Conservation (phyloP, 129 eudicot species). For the Artemisia argyi region DNA sequence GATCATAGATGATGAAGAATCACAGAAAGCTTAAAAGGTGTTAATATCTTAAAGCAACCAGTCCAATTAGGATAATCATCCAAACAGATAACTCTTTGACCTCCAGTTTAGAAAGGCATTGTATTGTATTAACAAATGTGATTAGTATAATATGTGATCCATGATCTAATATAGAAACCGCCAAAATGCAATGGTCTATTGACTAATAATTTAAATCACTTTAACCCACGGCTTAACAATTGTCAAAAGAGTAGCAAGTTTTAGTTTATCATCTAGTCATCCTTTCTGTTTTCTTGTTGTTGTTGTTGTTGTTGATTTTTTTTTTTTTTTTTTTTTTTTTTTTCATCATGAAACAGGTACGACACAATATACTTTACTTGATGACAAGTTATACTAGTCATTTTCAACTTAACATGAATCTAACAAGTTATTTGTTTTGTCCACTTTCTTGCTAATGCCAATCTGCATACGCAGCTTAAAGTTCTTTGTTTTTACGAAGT, state of each 20-base stretch:
- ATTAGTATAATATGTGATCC: slow-evolving; percentile 25
- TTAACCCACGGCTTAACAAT: slow-evolving; percentile 25
- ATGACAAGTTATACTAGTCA: slow-evolving; percentile 20
- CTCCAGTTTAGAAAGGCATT: no score
- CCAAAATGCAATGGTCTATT: slow-evolving; percentile 10
- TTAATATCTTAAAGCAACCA: no score
- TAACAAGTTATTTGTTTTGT: slow-evolving; percentile 20
- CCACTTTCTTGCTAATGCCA: slow-evolving; percentile 28
- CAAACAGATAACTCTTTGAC: no score
- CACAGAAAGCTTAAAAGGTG: no score
- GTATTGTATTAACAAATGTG: background rate
- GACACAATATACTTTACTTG: slow-evolving; percentile 26
- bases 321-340: background rate
- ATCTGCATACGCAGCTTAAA: slow-evolving; percentile 26
- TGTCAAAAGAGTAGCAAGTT: slow-evolving; percentile 18
- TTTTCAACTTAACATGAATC: slow-evolving; percentile 28
- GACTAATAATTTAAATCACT: slow-evolving; percentile 22
- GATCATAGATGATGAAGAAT: no score
- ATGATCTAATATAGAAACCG: slow-evolving; percentile 8
- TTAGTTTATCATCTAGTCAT: slow-evolving; percentile 40
- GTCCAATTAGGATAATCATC: no score
- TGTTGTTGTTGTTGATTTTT: no score
- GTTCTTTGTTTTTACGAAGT: slow-evolving; percentile 21
- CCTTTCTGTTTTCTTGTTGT: slow-evolving; percentile 23
- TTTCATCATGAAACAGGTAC: slow-evolving; percentile 23